Conservation (phyloP, 768 basidiomycete species). For the Tylopilus vinaceipallidus region DNA sequence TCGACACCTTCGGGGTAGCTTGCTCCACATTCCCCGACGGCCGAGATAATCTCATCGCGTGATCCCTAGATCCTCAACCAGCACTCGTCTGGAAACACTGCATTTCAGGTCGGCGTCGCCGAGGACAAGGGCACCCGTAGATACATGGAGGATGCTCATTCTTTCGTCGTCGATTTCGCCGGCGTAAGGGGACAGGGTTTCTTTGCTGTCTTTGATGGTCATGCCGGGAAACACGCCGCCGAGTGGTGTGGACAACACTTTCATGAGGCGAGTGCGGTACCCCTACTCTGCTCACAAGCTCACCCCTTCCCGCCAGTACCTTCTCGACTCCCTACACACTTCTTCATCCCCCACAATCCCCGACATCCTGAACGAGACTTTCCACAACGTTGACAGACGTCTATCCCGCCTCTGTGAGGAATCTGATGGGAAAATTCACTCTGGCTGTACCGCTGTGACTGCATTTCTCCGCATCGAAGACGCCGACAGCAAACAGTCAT, state of each 20-base stretch:
- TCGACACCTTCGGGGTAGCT: slow-evolving; percentile 76
- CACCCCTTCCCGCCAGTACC: slow-evolving; percentile 39
- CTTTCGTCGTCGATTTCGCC: slow-evolving; percentile 93
- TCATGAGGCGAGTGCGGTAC: slow-evolving; percentile 62
- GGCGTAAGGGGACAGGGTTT: slow-evolving; percentile 93
- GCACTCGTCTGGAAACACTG: slow-evolving; percentile 62
- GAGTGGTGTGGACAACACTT: slow-evolving; percentile 99
- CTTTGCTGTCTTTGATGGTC: slow-evolving; percentile 98
- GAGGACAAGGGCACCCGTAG: slow-evolving; percentile 90
- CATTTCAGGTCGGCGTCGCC: slow-evolving; percentile 62
- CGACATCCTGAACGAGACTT: slow-evolving; percentile 89
- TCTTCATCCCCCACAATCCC: slow-evolving; percentile 64
- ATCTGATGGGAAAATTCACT: slow-evolving; percentile 89
- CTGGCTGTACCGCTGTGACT: slow-evolving; percentile 95
- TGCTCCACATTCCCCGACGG: not conserved
- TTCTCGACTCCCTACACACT: slow-evolving; percentile 69
- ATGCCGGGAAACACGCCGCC: slow-evolving; percentile 97
- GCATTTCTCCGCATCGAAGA: slow-evolving; percentile 95
- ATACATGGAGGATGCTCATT: slow-evolving; percentile 97
- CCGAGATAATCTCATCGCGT: not conserved
- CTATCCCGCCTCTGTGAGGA: slow-evolving; percentile 84
- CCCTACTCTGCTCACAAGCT: not conserved
- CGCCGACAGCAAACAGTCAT: slow-evolving; percentile 66
- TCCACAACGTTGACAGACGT: slow-evolving; percentile 85
- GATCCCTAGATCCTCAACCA: slow-evolving; percentile 41